Conservation (phyloP, 164 flowering plant species). For the Kingdonia uniflora region DNA sequence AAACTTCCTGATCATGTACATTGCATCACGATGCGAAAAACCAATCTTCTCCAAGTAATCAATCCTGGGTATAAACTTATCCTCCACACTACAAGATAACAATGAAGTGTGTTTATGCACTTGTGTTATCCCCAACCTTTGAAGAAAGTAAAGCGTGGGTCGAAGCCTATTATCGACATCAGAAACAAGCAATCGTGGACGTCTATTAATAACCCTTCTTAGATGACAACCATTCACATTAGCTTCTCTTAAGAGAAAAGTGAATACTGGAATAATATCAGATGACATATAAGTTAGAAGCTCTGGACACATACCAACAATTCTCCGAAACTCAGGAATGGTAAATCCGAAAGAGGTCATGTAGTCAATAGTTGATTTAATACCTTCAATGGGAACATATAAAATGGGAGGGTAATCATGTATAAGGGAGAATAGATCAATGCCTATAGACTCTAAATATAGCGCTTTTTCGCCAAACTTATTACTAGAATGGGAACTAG, state of each 20-base stretch:
- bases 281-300: conserved; percentile 24
- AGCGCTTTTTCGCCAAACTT: conserved; percentile 57
- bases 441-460: conserved; percentile 74
- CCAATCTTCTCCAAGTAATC: conserved; percentile 63
- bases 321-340: conserved; percentile 42
- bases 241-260: conserved; percentile 83
- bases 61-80: conserved; percentile 65
- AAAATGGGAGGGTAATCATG: conserved; percentile 37
- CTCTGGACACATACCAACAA: conserved; percentile 72
- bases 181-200: conserved; percentile 48
- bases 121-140: conserved; percentile 57
- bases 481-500: not conserved
- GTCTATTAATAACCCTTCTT: conserved; percentile 17
- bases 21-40: conserved; percentile 38
- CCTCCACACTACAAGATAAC: conserved; percentile 69
- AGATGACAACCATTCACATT: conserved; percentile 27
- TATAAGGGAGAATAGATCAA: conserved; percentile 54
- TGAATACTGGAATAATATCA: conserved; percentile 38
- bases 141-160: conserved; percentile 83
- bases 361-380: conserved; percentile 47
- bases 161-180: conserved; percentile 57
- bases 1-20: conserved; percentile 61
- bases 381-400: conserved; percentile 22
- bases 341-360: conserved; percentile 47
- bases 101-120: conserved; percentile 46